Evolutionary conservation across 768 basidiomycete species (phyloP).

Genomic region (Hemileccinum rubropunctum): DNA sequence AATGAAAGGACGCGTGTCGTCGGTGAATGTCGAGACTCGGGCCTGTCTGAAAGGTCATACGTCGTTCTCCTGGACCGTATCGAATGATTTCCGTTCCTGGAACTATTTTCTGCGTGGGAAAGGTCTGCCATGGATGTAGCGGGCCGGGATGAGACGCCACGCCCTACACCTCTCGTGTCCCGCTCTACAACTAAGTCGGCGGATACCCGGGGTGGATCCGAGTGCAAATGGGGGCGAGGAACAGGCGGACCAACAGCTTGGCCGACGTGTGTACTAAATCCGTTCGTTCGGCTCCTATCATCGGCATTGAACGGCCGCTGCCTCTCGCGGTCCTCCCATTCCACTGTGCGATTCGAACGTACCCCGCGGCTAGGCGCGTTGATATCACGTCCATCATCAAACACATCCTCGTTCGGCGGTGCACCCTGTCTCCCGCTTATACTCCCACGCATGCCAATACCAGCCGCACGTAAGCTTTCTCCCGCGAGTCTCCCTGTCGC

Average conservation of each 20-base stretch:
- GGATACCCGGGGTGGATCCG: constrained; percentile 25
- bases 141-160: constrained; percentile 34
- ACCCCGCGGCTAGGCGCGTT: constrained; percentile 15
- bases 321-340: constrained; percentile 27
- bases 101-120: constrained; percentile 26
- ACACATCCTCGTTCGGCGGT: constrained; percentile 36
- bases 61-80: constrained; percentile 23
- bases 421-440: constrained; percentile 28
- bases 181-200: constrained; percentile 15
- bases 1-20: constrained; percentile 8
- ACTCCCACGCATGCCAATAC: constrained; percentile 47
- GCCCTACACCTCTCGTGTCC: constrained; percentile 20
- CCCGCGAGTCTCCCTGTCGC: constrained; percentile 55
- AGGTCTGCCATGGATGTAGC: constrained; percentile 58
- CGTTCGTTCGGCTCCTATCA: constrained; percentile 23
- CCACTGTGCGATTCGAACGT: constrained; percentile 17
- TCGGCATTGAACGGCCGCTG: constrained; percentile 14
- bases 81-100: constrained; percentile 11
- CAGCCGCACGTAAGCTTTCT: constrained; percentile 70
- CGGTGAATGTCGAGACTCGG: constrained; percentile 16
- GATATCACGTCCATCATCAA: constrained; percentile 24
- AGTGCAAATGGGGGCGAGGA: constrained; percentile 23
- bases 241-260: constrained; percentile 15
- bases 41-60: constrained; percentile 26
- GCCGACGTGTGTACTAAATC: constrained; percentile 20